A percentile compares a stretch with the other conserved stretches of the same genome.
Evolutionary conservation across 2,329 filamentous ascomycete species (phyloP).

Genomic region (Aspergillus versicolor): DNA sequence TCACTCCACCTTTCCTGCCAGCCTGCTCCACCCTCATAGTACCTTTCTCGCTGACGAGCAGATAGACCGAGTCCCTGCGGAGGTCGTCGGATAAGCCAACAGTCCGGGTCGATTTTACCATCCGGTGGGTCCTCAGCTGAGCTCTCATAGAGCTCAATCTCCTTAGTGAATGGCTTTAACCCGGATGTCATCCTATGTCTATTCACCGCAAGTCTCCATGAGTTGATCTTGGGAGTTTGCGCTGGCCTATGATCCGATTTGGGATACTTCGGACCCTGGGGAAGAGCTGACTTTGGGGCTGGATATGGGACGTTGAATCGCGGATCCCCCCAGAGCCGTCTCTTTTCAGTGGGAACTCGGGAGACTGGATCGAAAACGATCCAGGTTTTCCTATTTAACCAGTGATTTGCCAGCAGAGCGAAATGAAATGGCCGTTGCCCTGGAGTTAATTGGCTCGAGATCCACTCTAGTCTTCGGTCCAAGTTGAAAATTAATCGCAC

Average conservation of each 20-base stretch:
- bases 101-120: conserved; percentile 39
- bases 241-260: conserved; percentile 16
- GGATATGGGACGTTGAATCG: conserved; percentile 34
- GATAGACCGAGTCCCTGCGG: conserved; percentile 40
- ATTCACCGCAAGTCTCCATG: conserved; percentile 42
- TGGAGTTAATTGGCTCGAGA: conserved; percentile 37
- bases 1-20: conserved; percentile 42
- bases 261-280: conserved; percentile 27
- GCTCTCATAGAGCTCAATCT: conserved; percentile 32
- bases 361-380: conserved; percentile 40
- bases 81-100: conserved; percentile 42
- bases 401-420: conserved; percentile 41
- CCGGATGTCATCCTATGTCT: conserved; percentile 31
- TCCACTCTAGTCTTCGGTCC: conserved; percentile 39
- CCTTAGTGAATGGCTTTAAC: conserved; percentile 28
- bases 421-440: conserved; percentile 43
- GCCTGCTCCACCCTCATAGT: conserved; percentile 40
- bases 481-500: conserved; percentile 35
- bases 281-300: conserved; percentile 17
- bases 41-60: conserved; percentile 35
- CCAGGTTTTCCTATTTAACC: conserved; percentile 43
- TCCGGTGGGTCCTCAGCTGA: conserved; percentile 41
- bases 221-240: conserved; percentile 34
- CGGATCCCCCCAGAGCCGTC: conserved; percentile 36
- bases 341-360: conserved; percentile 30